Percentiles rank a stretch among this genome's conserved stretches.
Evolutionary conservation across 1,284 basidiomycete genomes (phyloP).

Genomic region (Ustanciosporium gigantosporum): DNA sequence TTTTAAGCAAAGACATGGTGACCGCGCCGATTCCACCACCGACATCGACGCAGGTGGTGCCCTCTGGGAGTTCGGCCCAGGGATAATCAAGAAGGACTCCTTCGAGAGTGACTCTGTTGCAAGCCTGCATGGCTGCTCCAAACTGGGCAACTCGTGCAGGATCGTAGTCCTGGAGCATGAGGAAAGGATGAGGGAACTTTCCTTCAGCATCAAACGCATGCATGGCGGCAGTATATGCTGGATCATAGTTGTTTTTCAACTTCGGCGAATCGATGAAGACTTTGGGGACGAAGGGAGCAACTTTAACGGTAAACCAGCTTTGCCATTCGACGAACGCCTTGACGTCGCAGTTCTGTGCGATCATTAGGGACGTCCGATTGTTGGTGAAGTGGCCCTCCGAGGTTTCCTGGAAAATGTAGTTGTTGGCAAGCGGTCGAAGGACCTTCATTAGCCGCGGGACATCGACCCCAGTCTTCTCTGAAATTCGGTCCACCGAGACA

Average conservation of each 20-base stretch:
- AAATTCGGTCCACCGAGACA: conserved; percentile 10
- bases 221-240: conserved; percentile 7
- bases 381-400: conserved; percentile 17
- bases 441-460: conserved; percentile 10
- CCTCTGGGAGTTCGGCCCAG: conserved; percentile 8
- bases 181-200: conserved; percentile 2
- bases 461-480: conserved; percentile 2
- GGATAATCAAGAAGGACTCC: conserved; percentile 15
- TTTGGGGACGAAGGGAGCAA: conserved; percentile 6
- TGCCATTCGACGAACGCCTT: conserved; percentile 17
- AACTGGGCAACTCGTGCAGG: conserved; percentile 3
- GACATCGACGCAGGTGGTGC: conserved; percentile 15
- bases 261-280: conserved; percentile 8
- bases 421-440: conserved; percentile 19
- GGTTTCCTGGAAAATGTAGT: conserved; percentile 16
- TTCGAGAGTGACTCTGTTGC: conserved; percentile 6
- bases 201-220: conserved; percentile 7
- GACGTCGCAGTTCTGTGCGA: conserved; percentile 9
- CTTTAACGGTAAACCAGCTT: conserved; percentile 3
- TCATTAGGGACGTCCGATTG: conserved; percentile 16
- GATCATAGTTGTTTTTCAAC: conserved; percentile 1
- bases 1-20: conserved; percentile 1
- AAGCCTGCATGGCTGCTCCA: conserved; percentile 11
- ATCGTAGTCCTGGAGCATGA: conserved; percentile 2
- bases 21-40: conserved; percentile 17